These are phyloP conservation scores for Blastobotrys elegans DNA, from an alignment of 1,139 yeast genomes.

Conservation along the genomic window DNA sequence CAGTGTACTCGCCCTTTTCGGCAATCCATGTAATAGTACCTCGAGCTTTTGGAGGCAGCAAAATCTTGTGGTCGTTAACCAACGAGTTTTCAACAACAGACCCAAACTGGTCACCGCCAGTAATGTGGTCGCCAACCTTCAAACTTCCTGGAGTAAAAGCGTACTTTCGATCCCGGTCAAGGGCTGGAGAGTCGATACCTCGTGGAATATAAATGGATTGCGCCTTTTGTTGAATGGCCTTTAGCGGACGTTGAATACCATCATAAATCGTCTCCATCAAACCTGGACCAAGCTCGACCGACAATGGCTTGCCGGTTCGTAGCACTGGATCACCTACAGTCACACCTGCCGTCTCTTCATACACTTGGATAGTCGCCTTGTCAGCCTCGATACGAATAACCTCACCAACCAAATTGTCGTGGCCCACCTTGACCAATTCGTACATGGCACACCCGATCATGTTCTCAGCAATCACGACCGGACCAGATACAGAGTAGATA, in stretches of 20 bases:
- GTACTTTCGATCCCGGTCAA: constrained; percentile 74
- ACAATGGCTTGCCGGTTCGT: constrained; percentile 95
- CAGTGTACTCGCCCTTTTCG: constrained; percentile 81
- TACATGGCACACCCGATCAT: constrained; percentile 99
- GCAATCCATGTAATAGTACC: constrained; percentile 94
- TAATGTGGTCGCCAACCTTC: constrained; percentile 93
- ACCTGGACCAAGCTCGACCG: constrained; percentile 99
- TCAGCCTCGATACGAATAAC: constrained; percentile 95
- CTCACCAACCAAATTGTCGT: constrained; percentile 94
- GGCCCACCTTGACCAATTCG: constrained; percentile 95
- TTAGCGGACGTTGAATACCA: constrained; percentile 98
- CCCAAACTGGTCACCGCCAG: constrained; percentile 98
- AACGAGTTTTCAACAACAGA: constrained; percentile 90
- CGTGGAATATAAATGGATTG: constrained; percentile 96
- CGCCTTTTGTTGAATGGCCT: constrained; percentile 79
- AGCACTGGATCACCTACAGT: constrained; percentile 98
- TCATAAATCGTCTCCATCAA: constrained; percentile 98
- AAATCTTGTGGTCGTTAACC: constrained; percentile 84
- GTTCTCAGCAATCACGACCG: constrained; percentile 95
- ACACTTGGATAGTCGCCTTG: constrained; percentile 96
- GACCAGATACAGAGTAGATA: constrained; percentile 93
- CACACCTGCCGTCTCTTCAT: constrained; percentile 98
- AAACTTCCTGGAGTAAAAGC: constrained; percentile 76
- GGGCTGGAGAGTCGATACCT: constrained; percentile 95
- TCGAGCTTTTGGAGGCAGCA: constrained; percentile 96